These are phyloP conservation scores for Oenanthe javanica DNA, from an alignment of 140 eudicot species.

Conservation along the genomic window DNA sequence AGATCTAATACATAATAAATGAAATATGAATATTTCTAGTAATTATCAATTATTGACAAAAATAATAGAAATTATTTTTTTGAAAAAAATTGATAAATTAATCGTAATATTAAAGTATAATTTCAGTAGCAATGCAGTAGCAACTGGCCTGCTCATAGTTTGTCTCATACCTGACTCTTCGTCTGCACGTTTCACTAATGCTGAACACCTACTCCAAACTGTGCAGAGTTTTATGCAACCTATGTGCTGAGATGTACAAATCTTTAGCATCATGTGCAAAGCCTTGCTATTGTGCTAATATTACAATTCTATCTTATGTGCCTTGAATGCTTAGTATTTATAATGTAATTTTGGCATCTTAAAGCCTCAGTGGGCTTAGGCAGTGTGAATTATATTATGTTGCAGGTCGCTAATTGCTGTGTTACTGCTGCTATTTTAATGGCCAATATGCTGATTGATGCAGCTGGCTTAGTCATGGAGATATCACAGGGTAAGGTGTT, in stretches of 20 bases:
- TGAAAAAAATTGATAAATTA: too few species aligned
- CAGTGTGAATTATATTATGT: neutral
- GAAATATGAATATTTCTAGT: too few species aligned
- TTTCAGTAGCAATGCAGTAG: neutral
- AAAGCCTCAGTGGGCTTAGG: neutral
- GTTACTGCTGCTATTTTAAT: conserved; percentile 73
- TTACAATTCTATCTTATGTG: neutral
- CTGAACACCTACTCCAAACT: neutral
- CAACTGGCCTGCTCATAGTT: too few species aligned
- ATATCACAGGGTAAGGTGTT: conserved; percentile 49
- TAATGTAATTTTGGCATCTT: neutral
- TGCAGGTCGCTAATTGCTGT: conserved; percentile 73
- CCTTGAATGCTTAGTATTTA: neutral
- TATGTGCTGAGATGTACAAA: neutral
- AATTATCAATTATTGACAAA: too few species aligned
- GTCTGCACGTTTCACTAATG: too few species aligned
- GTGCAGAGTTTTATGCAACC: neutral
- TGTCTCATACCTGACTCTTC: too few species aligned
- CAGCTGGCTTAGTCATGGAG: conserved; percentile 43
- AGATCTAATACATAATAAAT: too few species aligned
- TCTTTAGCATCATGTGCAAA: conserved; percentile 2
- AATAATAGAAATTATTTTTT: too few species aligned
- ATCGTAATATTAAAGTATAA: too few species aligned
- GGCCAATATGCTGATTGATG: conserved; percentile 78
- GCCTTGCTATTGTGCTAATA: neutral